phyloP scores from a whole-genome alignment of 2,329 filamentous ascomycete species.

The Microdochium trichocladiopsis region DNA sequence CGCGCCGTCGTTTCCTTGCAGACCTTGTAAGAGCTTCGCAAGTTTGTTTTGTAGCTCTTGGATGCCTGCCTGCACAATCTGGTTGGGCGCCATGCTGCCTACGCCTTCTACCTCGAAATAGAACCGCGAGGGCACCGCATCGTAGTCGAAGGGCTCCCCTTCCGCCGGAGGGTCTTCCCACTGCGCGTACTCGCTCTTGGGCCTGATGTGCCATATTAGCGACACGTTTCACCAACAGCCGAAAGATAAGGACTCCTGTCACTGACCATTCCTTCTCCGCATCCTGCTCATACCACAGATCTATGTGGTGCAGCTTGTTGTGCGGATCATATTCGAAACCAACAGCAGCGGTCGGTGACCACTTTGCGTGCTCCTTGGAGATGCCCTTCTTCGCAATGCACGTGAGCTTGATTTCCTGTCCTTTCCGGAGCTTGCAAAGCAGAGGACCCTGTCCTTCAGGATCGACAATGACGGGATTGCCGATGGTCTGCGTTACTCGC shows the following conservation, averaged over 20 bases:
- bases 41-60: conserved; percentile 86
- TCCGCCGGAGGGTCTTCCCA: conserved; percentile 76
- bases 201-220: too few species aligned
- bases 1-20: conserved; percentile 47
- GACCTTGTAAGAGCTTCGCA: conserved; percentile 64
- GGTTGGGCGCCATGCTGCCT: conserved; percentile 82
- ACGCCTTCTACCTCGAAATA: conserved; percentile 92
- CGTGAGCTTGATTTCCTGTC: conserved; percentile 82
- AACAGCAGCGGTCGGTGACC: conserved; percentile 86
- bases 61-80: conserved; percentile 84
- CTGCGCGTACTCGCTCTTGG: conserved; percentile 70
- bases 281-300: conserved; percentile 92
- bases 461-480: conserved; percentile 78
- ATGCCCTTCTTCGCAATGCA: conserved; percentile 98
- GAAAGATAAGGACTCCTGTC: neutral
- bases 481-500: conserved; percentile 67
- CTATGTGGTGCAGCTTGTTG: conserved; percentile 88
- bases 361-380: conserved; percentile 97
- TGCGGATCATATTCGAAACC: conserved; percentile 98
- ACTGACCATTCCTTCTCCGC: conserved; percentile 76
- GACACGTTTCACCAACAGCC: conserved; percentile 10
- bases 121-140: conserved; percentile 76
- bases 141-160: conserved; percentile 84
- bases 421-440: conserved; percentile 83
- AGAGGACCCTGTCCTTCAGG: conserved; percentile 73